These are phyloP conservation scores for Malus asiatica DNA, from an alignment of 306 rosid genomes.

Conservation along the genomic window DNA sequence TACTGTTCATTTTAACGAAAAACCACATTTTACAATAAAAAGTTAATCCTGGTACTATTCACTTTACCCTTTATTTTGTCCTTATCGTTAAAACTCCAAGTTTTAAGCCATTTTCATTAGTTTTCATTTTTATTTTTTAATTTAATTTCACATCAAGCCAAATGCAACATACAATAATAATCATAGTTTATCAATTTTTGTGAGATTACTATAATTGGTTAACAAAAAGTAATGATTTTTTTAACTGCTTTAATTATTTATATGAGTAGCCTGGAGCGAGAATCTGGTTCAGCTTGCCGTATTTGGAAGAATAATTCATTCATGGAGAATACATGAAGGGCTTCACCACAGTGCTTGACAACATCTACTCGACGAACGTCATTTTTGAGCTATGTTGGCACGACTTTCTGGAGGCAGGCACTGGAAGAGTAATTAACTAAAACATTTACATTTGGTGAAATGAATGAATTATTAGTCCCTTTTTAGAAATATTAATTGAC, in stretches of 20 bases:
- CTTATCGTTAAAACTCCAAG: too few species aligned
- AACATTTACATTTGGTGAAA: background rate
- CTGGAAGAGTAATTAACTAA: conserved; percentile 3
- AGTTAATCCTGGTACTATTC: too few species aligned
- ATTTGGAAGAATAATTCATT: background rate
- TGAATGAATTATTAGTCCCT: background rate
- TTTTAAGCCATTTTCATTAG: too few species aligned
- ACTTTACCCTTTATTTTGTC: too few species aligned
- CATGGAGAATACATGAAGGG: background rate
- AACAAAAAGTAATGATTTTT: background rate
- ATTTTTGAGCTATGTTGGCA: conserved; percentile 10
- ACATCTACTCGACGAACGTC: background rate
- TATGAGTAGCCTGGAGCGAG: background rate
- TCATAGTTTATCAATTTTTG: background rate
- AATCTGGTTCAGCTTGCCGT: background rate
- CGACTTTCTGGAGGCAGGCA: conserved; percentile 3
- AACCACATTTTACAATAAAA: too few species aligned
- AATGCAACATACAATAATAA: background rate
- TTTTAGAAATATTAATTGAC: background rate
- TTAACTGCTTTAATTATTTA: background rate
- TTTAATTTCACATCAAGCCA: background rate
- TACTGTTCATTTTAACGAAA: too few species aligned
- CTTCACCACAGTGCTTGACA: conserved; percentile 16
- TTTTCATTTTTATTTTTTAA: background rate
- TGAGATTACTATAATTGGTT: too few species aligned